Percentiles rank a stretch among this genome's conserved stretches.
Conservation (phyloP, 306 rosid genomes). For the Cajanus cajan region DNA sequence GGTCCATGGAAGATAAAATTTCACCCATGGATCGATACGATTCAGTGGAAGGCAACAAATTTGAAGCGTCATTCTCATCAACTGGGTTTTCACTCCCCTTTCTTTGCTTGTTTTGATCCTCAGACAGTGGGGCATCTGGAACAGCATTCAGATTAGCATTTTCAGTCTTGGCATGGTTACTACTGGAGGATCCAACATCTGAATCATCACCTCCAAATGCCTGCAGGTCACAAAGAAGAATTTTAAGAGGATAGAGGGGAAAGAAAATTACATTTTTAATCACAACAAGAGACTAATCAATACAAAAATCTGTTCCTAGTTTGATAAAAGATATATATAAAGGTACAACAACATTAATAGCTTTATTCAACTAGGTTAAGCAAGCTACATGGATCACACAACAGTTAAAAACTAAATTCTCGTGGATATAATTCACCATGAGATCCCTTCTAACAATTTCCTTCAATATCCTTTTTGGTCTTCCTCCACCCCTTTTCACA, state of each 20-base stretch:
- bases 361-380: background rate
- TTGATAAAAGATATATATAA: background rate
- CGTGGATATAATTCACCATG: background rate
- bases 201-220: constrained; percentile 78
- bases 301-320: background rate
- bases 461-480: background rate
- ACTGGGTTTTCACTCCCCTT: constrained; percentile 49
- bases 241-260: background rate
- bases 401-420: background rate
- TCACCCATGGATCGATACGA: constrained; percentile 87
- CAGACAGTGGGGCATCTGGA: constrained; percentile 47
- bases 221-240: constrained; percentile 43
- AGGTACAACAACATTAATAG: background rate
- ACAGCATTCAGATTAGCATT: constrained; percentile 49
- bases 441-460: background rate
- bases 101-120: constrained; percentile 59
- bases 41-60: constrained; percentile 62
- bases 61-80: constrained; percentile 57
- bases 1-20: constrained; percentile 82
- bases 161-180: constrained; percentile 60
- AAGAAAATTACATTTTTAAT: background rate
- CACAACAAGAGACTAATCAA: background rate
- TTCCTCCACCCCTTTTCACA: background rate
- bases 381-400: background rate
- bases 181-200: constrained; percentile 76